A percentile compares a stretch with the other conserved stretches of the same genome.
These are phyloP conservation scores for Aspergillus floridensis DNA, from an alignment of 2,329 filamentous ascomycete species.

Conservation along the genomic window DNA sequence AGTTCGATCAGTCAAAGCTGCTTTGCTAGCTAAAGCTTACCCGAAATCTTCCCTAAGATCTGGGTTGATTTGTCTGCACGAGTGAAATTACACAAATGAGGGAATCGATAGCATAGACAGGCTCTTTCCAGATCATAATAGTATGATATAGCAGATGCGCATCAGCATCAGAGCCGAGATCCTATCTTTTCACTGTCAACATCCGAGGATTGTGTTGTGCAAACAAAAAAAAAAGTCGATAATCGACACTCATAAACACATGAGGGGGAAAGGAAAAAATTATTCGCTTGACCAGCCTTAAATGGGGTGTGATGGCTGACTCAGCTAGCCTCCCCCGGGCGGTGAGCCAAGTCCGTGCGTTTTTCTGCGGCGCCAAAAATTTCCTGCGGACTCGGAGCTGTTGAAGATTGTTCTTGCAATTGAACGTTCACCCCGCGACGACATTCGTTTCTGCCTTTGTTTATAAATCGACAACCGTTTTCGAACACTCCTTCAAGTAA, in stretches of 20 bases:
- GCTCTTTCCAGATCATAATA: slow-evolving; percentile 17
- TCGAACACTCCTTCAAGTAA: slow-evolving; percentile 23
- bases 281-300: slow-evolving; percentile 7
- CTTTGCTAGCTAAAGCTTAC: slow-evolving; percentile 22
- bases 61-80: slow-evolving; percentile 4
- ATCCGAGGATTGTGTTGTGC: slow-evolving; percentile 8
- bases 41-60: slow-evolving; percentile 22
- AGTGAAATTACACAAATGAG: not conserved
- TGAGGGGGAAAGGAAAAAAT: slow-evolving; percentile 14
- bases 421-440: not conserved
- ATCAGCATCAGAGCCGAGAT: slow-evolving; percentile 18
- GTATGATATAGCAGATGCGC: slow-evolving; percentile 6
- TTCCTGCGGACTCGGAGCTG: slow-evolving; percentile 15
- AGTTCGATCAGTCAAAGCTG: not conserved
- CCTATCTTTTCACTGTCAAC: slow-evolving; percentile 6
- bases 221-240: slow-evolving; percentile 5
- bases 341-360: slow-evolving; percentile 14
- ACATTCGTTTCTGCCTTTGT: not conserved
- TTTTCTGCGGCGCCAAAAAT: slow-evolving; percentile 13
- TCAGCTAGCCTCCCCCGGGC: slow-evolving; percentile 11
- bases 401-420: not conserved
- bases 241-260: not conserved
- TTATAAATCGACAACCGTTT: not conserved
- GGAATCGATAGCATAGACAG: slow-evolving; percentile 5
- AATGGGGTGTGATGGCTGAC: slow-evolving; percentile 15